Evolutionary conservation across 768 basidiomycete genomes (phyloP).

Genomic region (Tylopilus plumbeoviolaceoides): DNA sequence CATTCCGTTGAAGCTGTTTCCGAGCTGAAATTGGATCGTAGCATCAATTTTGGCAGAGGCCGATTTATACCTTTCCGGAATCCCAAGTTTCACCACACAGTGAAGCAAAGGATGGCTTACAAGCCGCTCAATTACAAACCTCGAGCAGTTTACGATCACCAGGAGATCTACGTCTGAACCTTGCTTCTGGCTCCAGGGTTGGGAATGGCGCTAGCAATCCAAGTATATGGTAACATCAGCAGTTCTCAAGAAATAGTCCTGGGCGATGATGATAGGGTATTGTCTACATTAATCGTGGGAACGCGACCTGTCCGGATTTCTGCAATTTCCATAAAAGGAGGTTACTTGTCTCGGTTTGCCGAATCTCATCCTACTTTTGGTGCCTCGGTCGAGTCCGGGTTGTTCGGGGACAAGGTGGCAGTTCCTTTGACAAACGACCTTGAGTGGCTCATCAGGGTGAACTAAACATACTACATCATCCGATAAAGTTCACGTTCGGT

Average conservation of each 20-base stretch:
- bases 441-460: too few relatives aligned
- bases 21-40: constrained; percentile 4
- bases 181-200: background rate
- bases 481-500: constrained; percentile 1
- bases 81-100: constrained; percentile 62
- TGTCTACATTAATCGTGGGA: too few relatives aligned
- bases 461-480: constrained; percentile 15
- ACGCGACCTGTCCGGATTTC: too few relatives aligned
- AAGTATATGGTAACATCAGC: too few relatives aligned
- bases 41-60: constrained; percentile 51
- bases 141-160: constrained; percentile 45
- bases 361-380: too few relatives aligned
- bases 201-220: background rate
- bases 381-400: too few relatives aligned
- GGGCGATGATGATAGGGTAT: too few relatives aligned
- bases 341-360: too few relatives aligned
- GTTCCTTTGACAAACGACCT: too few relatives aligned
- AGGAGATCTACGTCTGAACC: constrained; percentile 42
- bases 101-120: constrained; percentile 53
- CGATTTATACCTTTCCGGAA: constrained; percentile 41
- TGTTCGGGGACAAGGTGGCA: too few relatives aligned
- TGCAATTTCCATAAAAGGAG: too few relatives aligned
- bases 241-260: too few relatives aligned
- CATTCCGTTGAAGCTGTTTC: background rate
- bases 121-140: constrained; percentile 52